Percentiles rank a stretch among this genome's conserved stretches.
phyloP scores from a whole-genome alignment of 179 eudicot genomes.

The Gypsophila paniculata region DNA sequence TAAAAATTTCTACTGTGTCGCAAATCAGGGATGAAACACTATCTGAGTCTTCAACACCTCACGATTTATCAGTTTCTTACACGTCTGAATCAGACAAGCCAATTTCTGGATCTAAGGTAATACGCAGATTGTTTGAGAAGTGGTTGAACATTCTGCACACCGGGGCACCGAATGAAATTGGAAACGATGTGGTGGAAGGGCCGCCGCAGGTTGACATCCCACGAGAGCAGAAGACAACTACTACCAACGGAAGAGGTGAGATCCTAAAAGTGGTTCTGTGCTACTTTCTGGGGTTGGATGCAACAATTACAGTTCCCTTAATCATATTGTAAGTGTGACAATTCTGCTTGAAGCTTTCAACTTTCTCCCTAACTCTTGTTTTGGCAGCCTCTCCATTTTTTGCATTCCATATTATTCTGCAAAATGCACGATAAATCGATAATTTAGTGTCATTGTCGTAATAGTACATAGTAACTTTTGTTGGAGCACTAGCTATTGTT shows the following conservation, averaged over 20 bases:
- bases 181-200: conserved; percentile 36
- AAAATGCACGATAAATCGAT: background rate
- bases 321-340: conserved; percentile 68
- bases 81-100: conserved; percentile 32
- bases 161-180: conserved; percentile 35
- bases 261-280: conserved; percentile 48
- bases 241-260: conserved; percentile 39
- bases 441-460: background rate
- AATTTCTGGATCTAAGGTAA: conserved; percentile 45
- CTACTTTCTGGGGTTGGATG: conserved; percentile 71
- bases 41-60: conserved; percentile 38
- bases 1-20: conserved; percentile 48
- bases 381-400: conserved; percentile 14
- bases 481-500: background rate
- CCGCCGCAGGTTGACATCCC: conserved; percentile 29
- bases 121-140: conserved; percentile 54
- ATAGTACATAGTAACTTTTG: background rate
- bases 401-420: background rate
- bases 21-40: conserved; percentile 46
- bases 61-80: conserved; percentile 43
- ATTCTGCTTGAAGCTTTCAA: conserved; percentile 19
- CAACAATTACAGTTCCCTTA: conserved; percentile 61
- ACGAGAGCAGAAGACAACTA: conserved; percentile 29
- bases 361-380: conserved; percentile 10
- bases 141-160: conserved; percentile 71